Conservation (phyloP, 345 rosid species). For the Raphanus raphanistrum region DNA sequence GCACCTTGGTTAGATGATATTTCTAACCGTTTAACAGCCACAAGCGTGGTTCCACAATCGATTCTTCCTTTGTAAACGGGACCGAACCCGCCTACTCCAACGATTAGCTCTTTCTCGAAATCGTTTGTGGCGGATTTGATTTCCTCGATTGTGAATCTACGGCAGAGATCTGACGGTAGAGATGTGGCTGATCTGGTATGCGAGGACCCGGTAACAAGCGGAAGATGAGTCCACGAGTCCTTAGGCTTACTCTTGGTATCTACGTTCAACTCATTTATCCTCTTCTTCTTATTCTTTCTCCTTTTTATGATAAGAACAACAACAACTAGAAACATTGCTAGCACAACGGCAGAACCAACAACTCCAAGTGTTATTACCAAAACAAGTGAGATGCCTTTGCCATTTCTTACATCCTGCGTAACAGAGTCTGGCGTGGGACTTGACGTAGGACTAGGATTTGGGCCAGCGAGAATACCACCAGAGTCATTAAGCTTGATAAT, state of each 20-base stretch:
- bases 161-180: slow-evolving; percentile 36
- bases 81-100: slow-evolving; percentile 46
- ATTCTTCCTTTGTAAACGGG: slow-evolving; percentile 26
- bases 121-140: slow-evolving; percentile 42
- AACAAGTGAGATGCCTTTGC: not conserved
- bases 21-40: slow-evolving; percentile 43
- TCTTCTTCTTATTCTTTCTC: slow-evolving; percentile 11
- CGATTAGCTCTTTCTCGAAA: slow-evolving; percentile 37
- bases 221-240: not conserved
- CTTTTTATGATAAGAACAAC: not conserved
- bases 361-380: not conserved
- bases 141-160: slow-evolving; percentile 36
- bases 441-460: not conserved
- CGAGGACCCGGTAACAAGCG: not conserved
- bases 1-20: slow-evolving; percentile 39
- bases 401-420: not conserved
- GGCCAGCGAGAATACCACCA: not conserved
- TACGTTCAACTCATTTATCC: not conserved
- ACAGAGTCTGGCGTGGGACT: not conserved
- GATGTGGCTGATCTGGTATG: slow-evolving; percentile 33
- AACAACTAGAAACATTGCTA: not conserved
- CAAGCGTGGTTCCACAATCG: slow-evolving; percentile 27
- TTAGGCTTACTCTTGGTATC: slow-evolving; percentile 46
- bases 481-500: slow-evolving; percentile 37
- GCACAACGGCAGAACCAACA: slow-evolving; percentile 11